Conservation (phyloP, 805 yeast species). For the Ogataea chonburiensis region DNA sequence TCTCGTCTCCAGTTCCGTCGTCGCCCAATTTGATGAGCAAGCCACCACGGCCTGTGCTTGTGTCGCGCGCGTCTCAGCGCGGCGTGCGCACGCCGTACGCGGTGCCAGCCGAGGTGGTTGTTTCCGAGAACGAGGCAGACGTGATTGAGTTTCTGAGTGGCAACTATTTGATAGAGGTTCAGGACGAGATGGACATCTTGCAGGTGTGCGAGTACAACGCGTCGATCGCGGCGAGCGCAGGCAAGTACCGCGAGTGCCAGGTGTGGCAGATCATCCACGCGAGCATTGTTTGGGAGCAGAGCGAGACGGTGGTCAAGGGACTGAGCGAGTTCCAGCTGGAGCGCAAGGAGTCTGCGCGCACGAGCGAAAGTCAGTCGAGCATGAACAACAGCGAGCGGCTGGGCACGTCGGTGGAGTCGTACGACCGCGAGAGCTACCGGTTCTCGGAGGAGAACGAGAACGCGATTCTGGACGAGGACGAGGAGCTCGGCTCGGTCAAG, state of each 20-base stretch:
- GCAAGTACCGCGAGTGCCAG: slow-evolving; percentile 54
- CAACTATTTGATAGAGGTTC: slow-evolving; percentile 46
- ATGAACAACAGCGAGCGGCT: slow-evolving; percentile 22
- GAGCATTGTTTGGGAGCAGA: slow-evolving; percentile 39
- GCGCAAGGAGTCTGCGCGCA: slow-evolving; percentile 17
- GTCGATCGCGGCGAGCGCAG: slow-evolving; percentile 50
- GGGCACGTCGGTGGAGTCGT: slow-evolving; percentile 25
- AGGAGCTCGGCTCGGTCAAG: slow-evolving; percentile 12
- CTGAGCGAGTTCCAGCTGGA: slow-evolving; percentile 11
- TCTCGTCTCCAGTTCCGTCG: slow-evolving; percentile 13
- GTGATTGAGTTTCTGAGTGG: slow-evolving; percentile 49
- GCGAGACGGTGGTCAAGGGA: slow-evolving; percentile 18
- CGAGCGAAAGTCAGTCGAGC: slow-evolving; percentile 24
- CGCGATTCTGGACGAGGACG: slow-evolving; percentile 28
- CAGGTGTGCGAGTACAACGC: slow-evolving; percentile 62
- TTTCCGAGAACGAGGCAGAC: slow-evolving; percentile 41
- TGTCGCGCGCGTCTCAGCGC: slow-evolving; percentile 18
- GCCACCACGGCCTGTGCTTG: slow-evolving; percentile 18
- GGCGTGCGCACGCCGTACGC: slow-evolving; percentile 31
- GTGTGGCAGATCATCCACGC: slow-evolving; percentile 60
- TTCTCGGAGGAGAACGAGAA: slow-evolving; percentile 21
- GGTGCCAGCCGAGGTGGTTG: slow-evolving; percentile 42
- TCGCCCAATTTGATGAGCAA: slow-evolving; percentile 15
- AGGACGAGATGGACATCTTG: slow-evolving; percentile 47
- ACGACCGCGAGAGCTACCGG: slow-evolving; percentile 4